Conservation (phyloP, 345 rosid genomes). For the Hypericum androsaemum region DNA sequence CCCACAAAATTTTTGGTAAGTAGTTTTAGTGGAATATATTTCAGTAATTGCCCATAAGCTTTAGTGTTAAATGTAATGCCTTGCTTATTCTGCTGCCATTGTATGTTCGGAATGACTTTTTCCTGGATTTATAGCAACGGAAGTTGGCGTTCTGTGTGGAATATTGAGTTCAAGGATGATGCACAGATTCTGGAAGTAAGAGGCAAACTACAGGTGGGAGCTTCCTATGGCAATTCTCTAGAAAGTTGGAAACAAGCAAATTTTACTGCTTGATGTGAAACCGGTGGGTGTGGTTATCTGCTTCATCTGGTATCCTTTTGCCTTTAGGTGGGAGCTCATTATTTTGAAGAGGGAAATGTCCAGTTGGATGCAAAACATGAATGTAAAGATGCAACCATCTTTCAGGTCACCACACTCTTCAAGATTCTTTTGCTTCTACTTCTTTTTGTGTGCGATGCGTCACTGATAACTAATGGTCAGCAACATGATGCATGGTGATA, state of each 20-base stretch:
- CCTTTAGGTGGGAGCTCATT: slow-evolving; percentile 85
- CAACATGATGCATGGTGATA: no score
- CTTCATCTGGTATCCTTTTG: neutral
- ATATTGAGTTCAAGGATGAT: slow-evolving; percentile 72
- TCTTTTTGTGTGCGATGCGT: no score
- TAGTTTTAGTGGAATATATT: slow-evolving; percentile 13
- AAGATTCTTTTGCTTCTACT: no score
- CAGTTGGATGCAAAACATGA: slow-evolving; percentile 87
- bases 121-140: slow-evolving; percentile 46
- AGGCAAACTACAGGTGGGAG: slow-evolving; percentile 75
- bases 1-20: slow-evolving; percentile 94
- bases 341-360: slow-evolving; percentile 98
- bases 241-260: neutral
- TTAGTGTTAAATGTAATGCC: no score
- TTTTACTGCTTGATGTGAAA: neutral
- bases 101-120: neutral
- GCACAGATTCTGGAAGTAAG: slow-evolving; percentile 51
- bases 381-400: slow-evolving; percentile 64
- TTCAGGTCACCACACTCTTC: slow-evolving; percentile 46
- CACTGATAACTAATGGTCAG: no score
- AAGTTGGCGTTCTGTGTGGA: slow-evolving; percentile 94
- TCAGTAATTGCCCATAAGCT: neutral
- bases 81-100: no score
- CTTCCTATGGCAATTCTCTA: neutral
- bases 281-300: neutral